These are phyloP conservation scores for Hypomontagnella submonticulosa DNA, from an alignment of 495 filamentous ascomycete species.

Conservation along the genomic window DNA sequence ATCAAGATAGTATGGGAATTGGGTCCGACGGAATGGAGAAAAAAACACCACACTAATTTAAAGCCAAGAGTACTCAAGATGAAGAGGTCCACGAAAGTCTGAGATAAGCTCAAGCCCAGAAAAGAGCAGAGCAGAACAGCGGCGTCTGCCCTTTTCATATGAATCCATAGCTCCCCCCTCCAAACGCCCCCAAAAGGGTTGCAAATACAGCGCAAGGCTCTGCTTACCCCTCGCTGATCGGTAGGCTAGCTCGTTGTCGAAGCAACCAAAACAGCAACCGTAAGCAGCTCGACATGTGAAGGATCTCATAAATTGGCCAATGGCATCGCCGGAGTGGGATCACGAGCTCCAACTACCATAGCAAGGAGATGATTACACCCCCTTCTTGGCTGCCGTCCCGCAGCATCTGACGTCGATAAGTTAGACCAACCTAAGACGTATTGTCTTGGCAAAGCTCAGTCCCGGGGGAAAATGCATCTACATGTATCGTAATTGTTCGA, in stretches of 20 bases:
- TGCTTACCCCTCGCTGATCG: slow-evolving; percentile 40
- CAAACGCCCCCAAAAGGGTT: slow-evolving; percentile 19
- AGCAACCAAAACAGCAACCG: slow-evolving; percentile 32
- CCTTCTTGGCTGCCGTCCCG: slow-evolving; percentile 7
- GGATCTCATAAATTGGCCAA: slow-evolving; percentile 36
- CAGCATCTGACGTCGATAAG: slow-evolving; percentile 14
- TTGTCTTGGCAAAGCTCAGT: slow-evolving; percentile 21
- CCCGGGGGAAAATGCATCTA: slow-evolving; percentile 11
- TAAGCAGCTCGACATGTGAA: slow-evolving; percentile 31
- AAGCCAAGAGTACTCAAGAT: neutral
- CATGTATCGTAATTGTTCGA: slow-evolving; percentile 21
- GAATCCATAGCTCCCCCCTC: slow-evolving; percentile 22
- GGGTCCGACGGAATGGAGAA: neutral
- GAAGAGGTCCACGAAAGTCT: slow-evolving; percentile 4
- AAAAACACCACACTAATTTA: neutral
- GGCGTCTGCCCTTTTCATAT: slow-evolving; percentile 14
- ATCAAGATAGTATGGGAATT: neutral
- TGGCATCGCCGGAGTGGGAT: slow-evolving; percentile 17
- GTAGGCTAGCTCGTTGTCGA: slow-evolving; percentile 36
- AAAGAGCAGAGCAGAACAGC: slow-evolving; percentile 8
- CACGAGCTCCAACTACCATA: slow-evolving; percentile 36
- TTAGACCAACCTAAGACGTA: slow-evolving; percentile 6
- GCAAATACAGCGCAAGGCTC: slow-evolving; percentile 29
- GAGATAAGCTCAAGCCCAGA: neutral
- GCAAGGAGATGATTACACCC: slow-evolving; percentile 37